Evolutionary conservation across 179 eudicot genomes (phyloP), one percentile per base, ranked within the genome.

Genomic region (Spergularia azorica): DNA sequence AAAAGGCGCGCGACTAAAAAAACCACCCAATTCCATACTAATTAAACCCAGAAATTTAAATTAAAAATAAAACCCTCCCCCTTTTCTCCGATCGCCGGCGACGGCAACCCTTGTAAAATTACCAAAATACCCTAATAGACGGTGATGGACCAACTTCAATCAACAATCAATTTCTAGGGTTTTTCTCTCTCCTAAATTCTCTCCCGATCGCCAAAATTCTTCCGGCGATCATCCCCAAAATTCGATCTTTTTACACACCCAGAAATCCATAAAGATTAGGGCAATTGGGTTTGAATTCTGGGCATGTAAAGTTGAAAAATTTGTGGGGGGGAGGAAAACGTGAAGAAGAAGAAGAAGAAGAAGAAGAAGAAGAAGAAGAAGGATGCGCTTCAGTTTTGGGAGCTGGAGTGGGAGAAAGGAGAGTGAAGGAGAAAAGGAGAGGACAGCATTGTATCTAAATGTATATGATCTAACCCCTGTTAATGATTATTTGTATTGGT

Each of bases 401-500:
- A 82, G 84, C 76, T 85, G 85, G 74, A 83, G 89, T 81, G 84
- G 86, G 65, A 79, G 69, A 59, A 84, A 72, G 82, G 85, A 76
- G 56, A 79, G 74, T 64, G 84, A 81, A 43, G 83, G 73, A 43
- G 91, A 74, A 38, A 87, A 77, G 76, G 88, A 74, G 79, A 72
- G 88, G 9, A 77, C 84, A 10, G 41, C 77, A 58, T 59, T 92
- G 80, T 92, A 90, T 84, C 89, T 93, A 14, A 93, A 93, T 86
- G 94, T 91, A 21, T 93, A 93, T 79, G 97, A 93, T 90, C 88
- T 93, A 20, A 89, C 97, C 18, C 88, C 94, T 77, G 79, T 91
- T 11, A 93, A 93, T 83, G 75, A 87, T 63, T 93, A 89, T 78
- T 81, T 91, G 75, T 93, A 90, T 78, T 93, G 97, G 96, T 70